A percentile compares a stretch with the other conserved stretches of the same genome.
These are phyloP conservation scores for Pseudohyphozyma bogoriensis DNA, from an alignment of 768 basidiomycete genomes.

Conservation along the genomic window DNA sequence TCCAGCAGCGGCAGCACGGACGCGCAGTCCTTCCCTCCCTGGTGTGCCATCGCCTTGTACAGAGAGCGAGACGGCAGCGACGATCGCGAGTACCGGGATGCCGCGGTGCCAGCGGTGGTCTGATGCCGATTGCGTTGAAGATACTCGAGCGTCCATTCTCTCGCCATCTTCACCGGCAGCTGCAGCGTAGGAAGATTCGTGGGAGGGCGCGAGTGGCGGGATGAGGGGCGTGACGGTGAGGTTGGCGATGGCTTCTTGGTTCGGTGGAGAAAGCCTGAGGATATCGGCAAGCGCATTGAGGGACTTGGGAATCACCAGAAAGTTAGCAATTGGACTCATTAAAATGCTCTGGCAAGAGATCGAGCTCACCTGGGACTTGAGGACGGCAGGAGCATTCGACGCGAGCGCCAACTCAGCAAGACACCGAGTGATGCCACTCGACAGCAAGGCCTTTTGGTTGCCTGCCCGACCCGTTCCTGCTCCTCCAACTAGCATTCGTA, in stretches of 20 bases:
- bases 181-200: slow-evolving; percentile 1
- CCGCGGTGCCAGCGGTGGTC: slow-evolving; percentile 23
- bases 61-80: slow-evolving; percentile 68
- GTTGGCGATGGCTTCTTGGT: slow-evolving; percentile 60
- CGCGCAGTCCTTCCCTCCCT: slow-evolving; percentile 56
- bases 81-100: slow-evolving; percentile 49
- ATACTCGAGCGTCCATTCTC: slow-evolving; percentile 18
- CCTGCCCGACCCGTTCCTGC: slow-evolving; percentile 35
- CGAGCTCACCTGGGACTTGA: slow-evolving; percentile 70
- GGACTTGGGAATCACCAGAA: slow-evolving; percentile 33
- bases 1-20: slow-evolving; percentile 63
- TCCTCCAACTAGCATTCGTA: slow-evolving; percentile 64
- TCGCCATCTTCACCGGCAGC: slow-evolving; percentile 56
- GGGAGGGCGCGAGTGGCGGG: slow-evolving; percentile 26
- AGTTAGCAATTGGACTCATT: neutral
- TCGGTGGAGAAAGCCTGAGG: slow-evolving; percentile 57
- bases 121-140: neutral
- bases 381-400: slow-evolving; percentile 77
- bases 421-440: slow-evolving; percentile 50
- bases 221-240: slow-evolving; percentile 60
- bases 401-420: slow-evolving; percentile 79
- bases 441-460: slow-evolving; percentile 37
- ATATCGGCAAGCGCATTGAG: slow-evolving; percentile 54
- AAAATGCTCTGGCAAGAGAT: too few relatives aligned
- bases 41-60: slow-evolving; percentile 84